A percentile compares a stretch with the other conserved stretches of the same genome.
These are phyloP conservation scores for Rosa rugosa DNA, from an alignment of 306 rosid species.

Conservation along the genomic window DNA sequence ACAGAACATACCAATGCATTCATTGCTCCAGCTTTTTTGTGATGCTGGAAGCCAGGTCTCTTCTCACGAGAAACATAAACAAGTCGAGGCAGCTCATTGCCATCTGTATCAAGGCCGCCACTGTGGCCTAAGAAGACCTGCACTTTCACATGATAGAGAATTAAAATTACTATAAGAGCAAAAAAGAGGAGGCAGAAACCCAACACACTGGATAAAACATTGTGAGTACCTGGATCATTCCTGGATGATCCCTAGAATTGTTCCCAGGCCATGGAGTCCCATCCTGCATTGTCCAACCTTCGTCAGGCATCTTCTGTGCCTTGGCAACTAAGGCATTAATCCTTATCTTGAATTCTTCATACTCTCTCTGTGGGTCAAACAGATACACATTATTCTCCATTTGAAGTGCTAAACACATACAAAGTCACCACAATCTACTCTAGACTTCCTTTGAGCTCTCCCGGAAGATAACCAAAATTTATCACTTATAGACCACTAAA, in stretches of 20 bases:
- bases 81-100: slow-evolving; percentile 98
- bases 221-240: slow-evolving; percentile 91
- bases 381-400: not conserved
- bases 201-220: slow-evolving; percentile 11
- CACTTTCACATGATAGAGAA: slow-evolving; percentile 21
- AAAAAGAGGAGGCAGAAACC: not conserved
- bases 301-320: slow-evolving; percentile 98
- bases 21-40: slow-evolving; percentile 99
- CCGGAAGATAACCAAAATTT: not conserved
- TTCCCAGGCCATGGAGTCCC: slow-evolving; percentile 99
- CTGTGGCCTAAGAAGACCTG: slow-evolving; percentile 99
- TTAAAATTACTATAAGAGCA: slow-evolving; percentile 19
- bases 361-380: slow-evolving; percentile 71
- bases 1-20: slow-evolving; percentile 80
- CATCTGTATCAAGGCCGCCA: slow-evolving; percentile 98
- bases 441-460: slow-evolving; percentile 8
- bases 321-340: slow-evolving; percentile 92
- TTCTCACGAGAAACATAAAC: slow-evolving; percentile 99
- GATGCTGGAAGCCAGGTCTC: slow-evolving; percentile 99
- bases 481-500: not conserved
- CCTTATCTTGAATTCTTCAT: slow-evolving; percentile 92
- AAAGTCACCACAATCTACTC: not conserved
- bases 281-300: slow-evolving; percentile 99
- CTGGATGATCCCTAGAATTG: slow-evolving; percentile 98
- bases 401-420: not conserved